Conservation (phyloP, 1,284 basidiomycete species). For the Grifola frondosa region DNA sequence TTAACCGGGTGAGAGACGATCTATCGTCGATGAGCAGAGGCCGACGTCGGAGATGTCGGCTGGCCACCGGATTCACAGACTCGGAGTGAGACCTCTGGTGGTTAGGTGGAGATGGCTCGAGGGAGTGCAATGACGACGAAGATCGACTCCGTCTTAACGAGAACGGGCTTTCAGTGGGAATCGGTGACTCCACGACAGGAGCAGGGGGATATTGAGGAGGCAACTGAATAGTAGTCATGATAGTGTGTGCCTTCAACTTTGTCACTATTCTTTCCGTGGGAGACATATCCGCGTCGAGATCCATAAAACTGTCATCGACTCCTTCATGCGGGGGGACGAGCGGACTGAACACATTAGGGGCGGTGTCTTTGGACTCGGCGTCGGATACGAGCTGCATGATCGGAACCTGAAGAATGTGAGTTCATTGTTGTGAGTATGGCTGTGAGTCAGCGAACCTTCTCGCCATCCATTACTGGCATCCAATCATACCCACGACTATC, state of each 20-base stretch:
- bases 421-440: background rate
- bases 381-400: slow-evolving; percentile 16
- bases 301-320: slow-evolving; percentile 16
- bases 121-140: slow-evolving; percentile 14
- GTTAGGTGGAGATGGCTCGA: slow-evolving; percentile 12
- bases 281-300: slow-evolving; percentile 16
- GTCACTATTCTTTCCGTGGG: slow-evolving; percentile 11
- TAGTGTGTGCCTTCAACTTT: slow-evolving; percentile 25
- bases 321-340: slow-evolving; percentile 25
- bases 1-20: slow-evolving; percentile 37
- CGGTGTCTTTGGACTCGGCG: slow-evolving; percentile 1
- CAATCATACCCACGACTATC: slow-evolving; percentile 22
- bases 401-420: slow-evolving; percentile 9
- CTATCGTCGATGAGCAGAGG: slow-evolving; percentile 44
- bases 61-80: slow-evolving; percentile 13
- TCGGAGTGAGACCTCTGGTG: slow-evolving; percentile 18
- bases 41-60: slow-evolving; percentile 32
- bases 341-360: slow-evolving; percentile 16
- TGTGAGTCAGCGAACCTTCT: slow-evolving; percentile 13
- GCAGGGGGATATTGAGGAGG: too few species aligned
- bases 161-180: slow-evolving; percentile 8
- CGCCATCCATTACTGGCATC: slow-evolving; percentile 20
- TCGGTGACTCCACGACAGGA: slow-evolving; percentile 7
- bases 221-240: too few species aligned
- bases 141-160: slow-evolving; percentile 18